Conservation (phyloP, 345 rosid genomes). For the Arabidopsis suecica region DNA sequence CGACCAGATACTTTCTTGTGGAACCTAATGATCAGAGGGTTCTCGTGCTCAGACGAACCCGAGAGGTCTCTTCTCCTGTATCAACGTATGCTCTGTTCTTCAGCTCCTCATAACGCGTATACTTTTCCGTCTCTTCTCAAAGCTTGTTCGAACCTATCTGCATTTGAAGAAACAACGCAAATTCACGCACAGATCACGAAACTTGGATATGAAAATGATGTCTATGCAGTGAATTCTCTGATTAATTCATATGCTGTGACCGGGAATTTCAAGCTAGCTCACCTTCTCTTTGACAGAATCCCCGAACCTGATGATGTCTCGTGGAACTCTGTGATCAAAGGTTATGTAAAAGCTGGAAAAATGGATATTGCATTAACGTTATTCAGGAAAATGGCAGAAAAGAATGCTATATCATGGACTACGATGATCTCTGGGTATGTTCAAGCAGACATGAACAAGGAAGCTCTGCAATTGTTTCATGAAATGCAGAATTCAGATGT, state of each 20-base stretch:
- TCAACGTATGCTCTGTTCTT: slow-evolving; percentile 54
- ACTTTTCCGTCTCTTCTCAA: slow-evolving; percentile 78
- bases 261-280: slow-evolving; percentile 48
- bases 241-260: slow-evolving; percentile 59
- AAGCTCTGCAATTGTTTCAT: slow-evolving; percentile 65
- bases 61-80: slow-evolving; percentile 58
- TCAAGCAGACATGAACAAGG: slow-evolving; percentile 61
- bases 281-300: slow-evolving; percentile 53
- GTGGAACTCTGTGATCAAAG: slow-evolving; percentile 78
- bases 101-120: slow-evolving; percentile 56
- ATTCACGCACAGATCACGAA: slow-evolving; percentile 62
- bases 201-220: slow-evolving; percentile 55
- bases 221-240: slow-evolving; percentile 60
- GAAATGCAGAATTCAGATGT: slow-evolving; percentile 69
- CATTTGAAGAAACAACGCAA: slow-evolving; percentile 56
- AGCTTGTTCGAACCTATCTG: slow-evolving; percentile 62
- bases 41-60: slow-evolving; percentile 52
- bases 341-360: slow-evolving; percentile 54
- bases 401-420: slow-evolving; percentile 68
- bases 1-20: slow-evolving; percentile 61
- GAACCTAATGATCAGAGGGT: slow-evolving; percentile 73
- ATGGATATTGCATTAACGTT: slow-evolving; percentile 49
- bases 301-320: slow-evolving; percentile 58
- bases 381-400: slow-evolving; percentile 54
- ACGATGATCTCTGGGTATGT: slow-evolving; percentile 70